Evolutionary conservation across 257 asterid genomes (phyloP).

Genomic region (Capsicum chinense): DNA sequence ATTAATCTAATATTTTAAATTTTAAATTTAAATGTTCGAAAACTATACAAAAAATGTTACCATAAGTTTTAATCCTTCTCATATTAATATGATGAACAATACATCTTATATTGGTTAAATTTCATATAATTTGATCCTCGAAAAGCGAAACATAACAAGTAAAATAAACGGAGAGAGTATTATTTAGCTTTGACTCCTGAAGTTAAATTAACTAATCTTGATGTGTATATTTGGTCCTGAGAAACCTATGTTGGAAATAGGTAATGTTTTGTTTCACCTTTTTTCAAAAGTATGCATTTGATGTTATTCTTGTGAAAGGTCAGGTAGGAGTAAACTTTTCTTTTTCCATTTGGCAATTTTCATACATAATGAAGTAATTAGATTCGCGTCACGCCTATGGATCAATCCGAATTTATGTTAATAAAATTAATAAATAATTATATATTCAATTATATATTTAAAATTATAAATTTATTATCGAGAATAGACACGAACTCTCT

Average conservation of each 20-base stretch:
- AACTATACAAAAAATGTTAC: too few relatives aligned
- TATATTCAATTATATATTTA: too few relatives aligned
- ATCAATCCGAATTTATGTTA: too few relatives aligned
- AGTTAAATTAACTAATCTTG: background rate
- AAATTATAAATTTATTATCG: too few relatives aligned
- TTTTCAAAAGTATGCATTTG: background rate
- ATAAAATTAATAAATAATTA: background rate
- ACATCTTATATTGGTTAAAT: too few relatives aligned
- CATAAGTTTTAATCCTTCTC: too few relatives aligned
- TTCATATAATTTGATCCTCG: too few relatives aligned
- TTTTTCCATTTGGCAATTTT: background rate
- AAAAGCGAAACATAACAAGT: too few relatives aligned
- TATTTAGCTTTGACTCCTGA: background rate
- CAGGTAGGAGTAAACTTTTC: background rate
- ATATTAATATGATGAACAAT: too few relatives aligned
- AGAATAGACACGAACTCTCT: background rate
- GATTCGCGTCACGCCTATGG: background rate
- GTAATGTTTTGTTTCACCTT: background rate
- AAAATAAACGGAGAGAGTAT: background rate
- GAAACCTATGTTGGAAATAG: background rate
- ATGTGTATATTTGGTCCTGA: background rate
- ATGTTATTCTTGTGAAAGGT: background rate
- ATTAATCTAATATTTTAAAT: too few relatives aligned
- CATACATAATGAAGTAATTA: background rate
- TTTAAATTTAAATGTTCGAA: too few relatives aligned